These are phyloP conservation scores for Solanum sejunctum DNA, from an alignment of 257 asterid genomes.

Conservation along the genomic window DNA sequence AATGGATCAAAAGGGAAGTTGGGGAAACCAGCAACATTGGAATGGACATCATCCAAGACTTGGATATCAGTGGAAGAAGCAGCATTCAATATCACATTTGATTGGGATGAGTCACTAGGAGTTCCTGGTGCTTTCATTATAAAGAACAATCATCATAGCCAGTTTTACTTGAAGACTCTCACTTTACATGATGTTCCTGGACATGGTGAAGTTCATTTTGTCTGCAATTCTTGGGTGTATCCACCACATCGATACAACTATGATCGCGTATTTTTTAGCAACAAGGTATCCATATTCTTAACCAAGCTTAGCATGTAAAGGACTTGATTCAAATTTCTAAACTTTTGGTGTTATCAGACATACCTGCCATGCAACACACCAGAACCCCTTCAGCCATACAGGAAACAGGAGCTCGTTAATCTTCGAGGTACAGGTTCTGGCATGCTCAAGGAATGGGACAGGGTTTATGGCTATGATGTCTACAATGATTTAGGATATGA, in stretches of 20 bases:
- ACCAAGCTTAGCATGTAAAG: background rate
- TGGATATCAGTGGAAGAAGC: conserved; percentile 46
- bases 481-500: conserved; percentile 70
- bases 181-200: conserved; percentile 56
- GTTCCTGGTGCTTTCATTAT: conserved; percentile 66
- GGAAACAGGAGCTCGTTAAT: conserved; percentile 58
- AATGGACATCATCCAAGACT: conserved; percentile 45
- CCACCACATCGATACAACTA: conserved; percentile 48
- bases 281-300: conserved; percentile 34
- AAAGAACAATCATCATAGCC: conserved; percentile 53
- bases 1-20: conserved; percentile 48
- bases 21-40: conserved; percentile 55
- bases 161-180: conserved; percentile 60
- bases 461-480: conserved; percentile 80
- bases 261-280: conserved; percentile 62
- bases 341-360: conserved; percentile 24
- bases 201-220: conserved; percentile 43
- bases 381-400: conserved; percentile 37
- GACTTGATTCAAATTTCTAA: background rate
- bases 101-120: conserved; percentile 65
- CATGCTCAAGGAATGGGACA: conserved; percentile 69
- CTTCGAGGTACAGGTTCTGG: conserved; percentile 63
- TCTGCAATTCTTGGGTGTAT: conserved; percentile 87
- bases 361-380: conserved; percentile 66
- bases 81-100: conserved; percentile 28